Conservation (phyloP, 2,329 filamentous ascomycete genomes). For the Microsporum canis region DNA sequence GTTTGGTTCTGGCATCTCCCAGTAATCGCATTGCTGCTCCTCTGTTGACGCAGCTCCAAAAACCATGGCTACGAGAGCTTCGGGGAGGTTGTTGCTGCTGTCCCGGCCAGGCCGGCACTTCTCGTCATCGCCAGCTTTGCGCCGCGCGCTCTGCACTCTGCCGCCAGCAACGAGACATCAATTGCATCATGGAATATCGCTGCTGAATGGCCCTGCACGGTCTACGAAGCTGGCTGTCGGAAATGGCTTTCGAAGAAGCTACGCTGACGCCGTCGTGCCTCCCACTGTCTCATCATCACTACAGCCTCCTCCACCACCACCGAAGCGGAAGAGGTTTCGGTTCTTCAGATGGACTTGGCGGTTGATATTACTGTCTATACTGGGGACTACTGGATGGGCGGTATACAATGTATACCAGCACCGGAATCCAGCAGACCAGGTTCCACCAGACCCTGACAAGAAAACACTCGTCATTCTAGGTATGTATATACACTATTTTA, state of each 20-base stretch:
- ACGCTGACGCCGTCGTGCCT: slow-evolving; percentile 42
- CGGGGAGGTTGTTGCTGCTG: slow-evolving; percentile 6
- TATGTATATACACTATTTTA: slow-evolving; percentile 35
- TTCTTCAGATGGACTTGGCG: slow-evolving; percentile 75
- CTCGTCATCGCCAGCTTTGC: background rate
- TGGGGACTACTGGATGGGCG: slow-evolving; percentile 59
- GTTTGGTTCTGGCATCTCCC: background rate
- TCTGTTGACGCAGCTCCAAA: background rate
- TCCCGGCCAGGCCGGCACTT: slow-evolving; percentile 9
- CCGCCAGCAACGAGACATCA: slow-evolving; percentile 8
- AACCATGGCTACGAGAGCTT: background rate
- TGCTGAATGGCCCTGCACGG: slow-evolving; percentile 12
- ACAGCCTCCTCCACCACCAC: slow-evolving; percentile 22
- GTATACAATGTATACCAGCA: slow-evolving; percentile 73
- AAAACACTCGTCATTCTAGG: slow-evolving; percentile 95
- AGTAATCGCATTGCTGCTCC: slow-evolving; percentile 1
- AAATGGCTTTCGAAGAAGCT: slow-evolving; percentile 36
- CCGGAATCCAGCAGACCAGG: slow-evolving; percentile 70
- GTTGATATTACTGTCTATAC: slow-evolving; percentile 60
- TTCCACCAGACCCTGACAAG: slow-evolving; percentile 70
- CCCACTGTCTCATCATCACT: slow-evolving; percentile 25
- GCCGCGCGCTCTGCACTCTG: background rate
- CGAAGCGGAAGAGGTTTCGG: slow-evolving; percentile 51
- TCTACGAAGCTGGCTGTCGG: slow-evolving; percentile 15
- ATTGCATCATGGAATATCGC: slow-evolving; percentile 4